Evolutionary conservation across 2,329 filamentous ascomycete genomes (phyloP).

Genomic region (Ceratocystis colombiana): DNA sequence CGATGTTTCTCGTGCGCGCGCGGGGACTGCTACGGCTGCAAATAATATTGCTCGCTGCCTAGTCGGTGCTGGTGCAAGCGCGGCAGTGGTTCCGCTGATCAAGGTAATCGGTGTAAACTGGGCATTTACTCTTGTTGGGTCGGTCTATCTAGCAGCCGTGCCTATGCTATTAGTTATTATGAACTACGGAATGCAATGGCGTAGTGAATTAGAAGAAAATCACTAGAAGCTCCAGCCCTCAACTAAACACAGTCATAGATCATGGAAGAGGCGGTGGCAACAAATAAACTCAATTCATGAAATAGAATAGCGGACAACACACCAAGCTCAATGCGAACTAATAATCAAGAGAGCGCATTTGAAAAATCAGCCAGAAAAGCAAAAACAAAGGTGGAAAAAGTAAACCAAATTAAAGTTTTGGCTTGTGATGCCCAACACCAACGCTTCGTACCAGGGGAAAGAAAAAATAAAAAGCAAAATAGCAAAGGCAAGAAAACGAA

Average conservation of each 20-base stretch:
- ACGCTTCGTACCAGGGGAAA: slow-evolving; percentile 15
- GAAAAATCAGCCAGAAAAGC: not conserved
- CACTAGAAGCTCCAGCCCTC: too few relatives aligned
- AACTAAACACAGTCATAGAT: too few relatives aligned
- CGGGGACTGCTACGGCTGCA: slow-evolving; percentile 46
- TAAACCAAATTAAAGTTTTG: slow-evolving; percentile 12
- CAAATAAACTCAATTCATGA: not conserved
- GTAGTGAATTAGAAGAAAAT: slow-evolving; percentile 3
- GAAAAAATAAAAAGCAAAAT: not conserved
- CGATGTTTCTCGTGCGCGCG: slow-evolving; percentile 45
- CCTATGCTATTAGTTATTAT: slow-evolving; percentile 37
- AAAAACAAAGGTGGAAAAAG: not conserved
- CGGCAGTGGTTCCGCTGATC: slow-evolving; percentile 44
- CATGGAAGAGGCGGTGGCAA: too few relatives aligned
- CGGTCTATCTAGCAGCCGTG: slow-evolving; percentile 36
- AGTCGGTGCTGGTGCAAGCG: slow-evolving; percentile 44
- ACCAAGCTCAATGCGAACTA: too few relatives aligned
- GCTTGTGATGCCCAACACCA: slow-evolving; percentile 18
- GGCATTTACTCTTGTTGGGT: slow-evolving; percentile 42
- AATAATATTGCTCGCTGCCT: slow-evolving; percentile 49
- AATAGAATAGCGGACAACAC: not conserved
- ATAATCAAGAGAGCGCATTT: not conserved
- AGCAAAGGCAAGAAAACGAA: not conserved
- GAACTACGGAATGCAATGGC: slow-evolving; percentile 24
- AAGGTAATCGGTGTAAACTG: slow-evolving; percentile 42